These are phyloP conservation scores for Mycena sanguinolenta DNA, from an alignment of 768 basidiomycete species.

Conservation along the genomic window DNA sequence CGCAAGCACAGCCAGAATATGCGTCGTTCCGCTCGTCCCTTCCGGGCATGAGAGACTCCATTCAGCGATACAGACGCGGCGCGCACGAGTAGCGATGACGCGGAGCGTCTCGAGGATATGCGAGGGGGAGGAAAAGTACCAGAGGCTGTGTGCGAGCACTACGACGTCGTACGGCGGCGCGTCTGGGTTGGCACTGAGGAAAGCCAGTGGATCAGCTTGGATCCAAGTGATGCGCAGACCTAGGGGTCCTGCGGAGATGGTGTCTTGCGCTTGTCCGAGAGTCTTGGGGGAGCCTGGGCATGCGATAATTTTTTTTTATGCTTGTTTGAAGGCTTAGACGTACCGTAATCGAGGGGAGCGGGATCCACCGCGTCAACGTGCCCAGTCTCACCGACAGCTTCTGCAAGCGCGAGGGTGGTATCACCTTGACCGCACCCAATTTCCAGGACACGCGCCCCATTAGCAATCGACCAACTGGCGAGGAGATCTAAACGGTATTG, in stretches of 20 bases:
- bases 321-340: neutral
- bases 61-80: conserved; percentile 50
- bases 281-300: conserved; percentile 50
- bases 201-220: conserved; percentile 46
- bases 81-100: conserved; percentile 41
- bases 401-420: conserved; percentile 52
- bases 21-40: conserved; percentile 42
- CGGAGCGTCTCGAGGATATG: conserved; percentile 45
- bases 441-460: conserved; percentile 50
- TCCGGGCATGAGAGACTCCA: conserved; percentile 43
- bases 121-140: conserved; percentile 55
- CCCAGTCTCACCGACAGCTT: conserved; percentile 49
- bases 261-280: conserved; percentile 52
- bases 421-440: conserved; percentile 59
- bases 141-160: conserved; percentile 52
- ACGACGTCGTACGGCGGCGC: conserved; percentile 46
- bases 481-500: conserved; percentile 52
- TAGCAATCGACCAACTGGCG: conserved; percentile 43
- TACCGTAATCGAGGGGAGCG: conserved; percentile 52
- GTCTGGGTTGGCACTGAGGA: conserved; percentile 39
- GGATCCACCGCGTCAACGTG: conserved; percentile 57
- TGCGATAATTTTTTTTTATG: neutral
- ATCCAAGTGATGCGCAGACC: conserved; percentile 52
- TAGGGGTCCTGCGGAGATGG: conserved; percentile 44
- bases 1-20: conserved; percentile 52